Conservation (phyloP, 768 basidiomycete genomes). For the Coprinellus micaceus region DNA sequence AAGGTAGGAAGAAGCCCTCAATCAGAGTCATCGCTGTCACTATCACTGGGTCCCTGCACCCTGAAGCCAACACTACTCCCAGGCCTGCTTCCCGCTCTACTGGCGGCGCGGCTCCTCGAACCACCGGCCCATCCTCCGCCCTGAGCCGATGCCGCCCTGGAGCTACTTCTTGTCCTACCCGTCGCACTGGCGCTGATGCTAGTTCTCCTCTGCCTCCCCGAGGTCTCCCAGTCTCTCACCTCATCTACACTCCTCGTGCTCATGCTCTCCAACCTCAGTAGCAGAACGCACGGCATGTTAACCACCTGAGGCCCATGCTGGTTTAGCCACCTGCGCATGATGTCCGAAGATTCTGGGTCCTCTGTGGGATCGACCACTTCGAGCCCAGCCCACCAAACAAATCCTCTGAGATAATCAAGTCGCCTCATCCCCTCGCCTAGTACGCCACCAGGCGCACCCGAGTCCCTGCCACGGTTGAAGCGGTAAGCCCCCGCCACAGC, state of each 20-base stretch:
- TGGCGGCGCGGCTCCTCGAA: background rate
- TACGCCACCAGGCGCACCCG: slow-evolving; percentile 65
- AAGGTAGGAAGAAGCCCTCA: no score
- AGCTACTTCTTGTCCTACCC: background rate
- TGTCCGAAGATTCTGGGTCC: background rate
- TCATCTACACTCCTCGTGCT: background rate
- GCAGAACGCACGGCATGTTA: background rate
- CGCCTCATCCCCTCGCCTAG: slow-evolving; percentile 61
- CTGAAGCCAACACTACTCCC: slow-evolving; percentile 1
- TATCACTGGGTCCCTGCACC: background rate
- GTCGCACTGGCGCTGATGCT: background rate
- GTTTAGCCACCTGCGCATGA: background rate
- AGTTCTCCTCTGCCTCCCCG: background rate
- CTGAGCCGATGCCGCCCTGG: background rate
- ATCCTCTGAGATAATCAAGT: slow-evolving; percentile 60
- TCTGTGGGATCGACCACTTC: slow-evolving; percentile 33
- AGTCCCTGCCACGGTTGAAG: slow-evolving; percentile 61
- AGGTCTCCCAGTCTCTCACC: background rate
- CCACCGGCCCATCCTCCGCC: background rate
- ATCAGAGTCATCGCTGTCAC: slow-evolving; percentile 1
- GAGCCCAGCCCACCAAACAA: slow-evolving; percentile 65
- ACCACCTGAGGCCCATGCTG: background rate
- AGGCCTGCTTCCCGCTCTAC: background rate
- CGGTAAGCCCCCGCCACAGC: slow-evolving; percentile 51
- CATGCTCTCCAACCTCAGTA: background rate